A percentile compares a stretch with the other conserved stretches of the same genome.
These are phyloP conservation scores for Neoboletus subvelutipes DNA, from an alignment of 768 basidiomycete genomes.

Conservation along the genomic window DNA sequence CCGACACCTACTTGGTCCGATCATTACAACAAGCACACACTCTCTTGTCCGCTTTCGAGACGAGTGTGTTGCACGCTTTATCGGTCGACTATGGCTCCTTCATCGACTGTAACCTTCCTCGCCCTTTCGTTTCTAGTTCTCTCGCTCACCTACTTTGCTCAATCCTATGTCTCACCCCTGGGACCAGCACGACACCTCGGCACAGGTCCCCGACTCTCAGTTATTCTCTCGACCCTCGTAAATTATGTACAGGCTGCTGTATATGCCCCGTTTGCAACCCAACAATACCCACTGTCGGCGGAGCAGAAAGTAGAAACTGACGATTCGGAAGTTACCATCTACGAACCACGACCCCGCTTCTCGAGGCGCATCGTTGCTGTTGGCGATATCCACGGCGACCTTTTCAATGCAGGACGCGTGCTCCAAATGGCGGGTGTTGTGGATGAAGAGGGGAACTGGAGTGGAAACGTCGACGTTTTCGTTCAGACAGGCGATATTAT, in stretches of 20 bases:
- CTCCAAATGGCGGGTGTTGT: constrained; percentile 78
- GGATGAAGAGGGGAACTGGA: constrained; percentile 74
- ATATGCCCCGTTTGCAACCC: constrained; percentile 21
- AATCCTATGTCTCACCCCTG: constrained; percentile 32
- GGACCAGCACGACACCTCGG: constrained; percentile 34
- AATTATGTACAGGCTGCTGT: constrained; percentile 24
- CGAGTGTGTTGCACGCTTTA: constrained; percentile 1
- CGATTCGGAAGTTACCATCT: constrained; percentile 10
- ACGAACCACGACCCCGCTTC: constrained; percentile 33
- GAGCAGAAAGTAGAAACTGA: constrained; percentile 2
- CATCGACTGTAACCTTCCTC: constrained; percentile 18
- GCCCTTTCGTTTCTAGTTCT: constrained; percentile 27
- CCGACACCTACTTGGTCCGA: constrained; percentile 15
- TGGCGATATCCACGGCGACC: constrained; percentile 90
- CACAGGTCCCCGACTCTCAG: constrained; percentile 20
- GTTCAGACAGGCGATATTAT: constrained; percentile 98
- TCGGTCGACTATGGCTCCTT: constrained; percentile 24
- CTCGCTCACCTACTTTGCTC: constrained; percentile 31
- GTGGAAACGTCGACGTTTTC: constrained; percentile 77
- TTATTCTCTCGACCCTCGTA: constrained; percentile 27
- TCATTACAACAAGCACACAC: neutral
- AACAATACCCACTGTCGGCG: constrained; percentile 11
- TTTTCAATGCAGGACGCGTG: constrained; percentile 75
- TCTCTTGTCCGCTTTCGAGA: constrained; percentile 5
- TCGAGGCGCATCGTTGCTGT: constrained; percentile 73